Conservation (phyloP, 495 filamentous ascomycete genomes). For the Tuber indicum region DNA sequence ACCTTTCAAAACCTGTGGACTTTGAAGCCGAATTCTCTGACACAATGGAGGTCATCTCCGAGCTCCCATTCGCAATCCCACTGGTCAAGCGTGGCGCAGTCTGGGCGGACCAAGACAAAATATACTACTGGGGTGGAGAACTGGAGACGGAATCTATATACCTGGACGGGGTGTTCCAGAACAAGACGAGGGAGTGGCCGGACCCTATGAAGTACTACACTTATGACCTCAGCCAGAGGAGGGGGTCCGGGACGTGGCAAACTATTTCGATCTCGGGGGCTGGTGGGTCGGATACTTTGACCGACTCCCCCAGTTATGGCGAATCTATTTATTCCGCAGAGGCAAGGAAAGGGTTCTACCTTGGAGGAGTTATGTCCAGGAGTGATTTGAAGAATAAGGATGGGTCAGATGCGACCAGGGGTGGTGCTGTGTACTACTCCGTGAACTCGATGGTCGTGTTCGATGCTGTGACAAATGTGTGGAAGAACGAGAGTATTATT, state of each 20-base stretch:
- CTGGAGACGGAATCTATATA: background rate
- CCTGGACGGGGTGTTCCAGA: background rate
- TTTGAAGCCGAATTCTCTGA: background rate
- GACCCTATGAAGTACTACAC: slow-evolving; percentile 3
- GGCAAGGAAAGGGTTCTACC: background rate
- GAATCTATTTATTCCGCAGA: background rate
- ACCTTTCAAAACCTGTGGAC: background rate
- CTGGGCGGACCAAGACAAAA: background rate
- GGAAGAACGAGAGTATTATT: background rate
- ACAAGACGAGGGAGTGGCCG: background rate
- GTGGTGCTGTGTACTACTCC: background rate
- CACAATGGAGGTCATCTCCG: background rate
- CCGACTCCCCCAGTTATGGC: background rate
- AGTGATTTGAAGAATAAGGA: background rate
- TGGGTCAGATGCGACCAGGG: background rate
- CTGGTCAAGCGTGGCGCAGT: background rate
- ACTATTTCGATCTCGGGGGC: background rate
- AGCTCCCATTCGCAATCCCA: background rate
- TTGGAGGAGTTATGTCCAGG: background rate
- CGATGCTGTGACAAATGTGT: background rate
- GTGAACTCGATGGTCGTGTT: background rate
- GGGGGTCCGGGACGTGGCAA: background rate
- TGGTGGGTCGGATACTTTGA: background rate
- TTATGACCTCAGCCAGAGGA: background rate
- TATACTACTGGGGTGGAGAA: slow-evolving; percentile 1